A percentile compares a stretch with the other conserved stretches of the same genome.
These are phyloP conservation scores for Zangia roseola DNA, from an alignment of 768 basidiomycete genomes.

Conservation along the genomic window DNA sequence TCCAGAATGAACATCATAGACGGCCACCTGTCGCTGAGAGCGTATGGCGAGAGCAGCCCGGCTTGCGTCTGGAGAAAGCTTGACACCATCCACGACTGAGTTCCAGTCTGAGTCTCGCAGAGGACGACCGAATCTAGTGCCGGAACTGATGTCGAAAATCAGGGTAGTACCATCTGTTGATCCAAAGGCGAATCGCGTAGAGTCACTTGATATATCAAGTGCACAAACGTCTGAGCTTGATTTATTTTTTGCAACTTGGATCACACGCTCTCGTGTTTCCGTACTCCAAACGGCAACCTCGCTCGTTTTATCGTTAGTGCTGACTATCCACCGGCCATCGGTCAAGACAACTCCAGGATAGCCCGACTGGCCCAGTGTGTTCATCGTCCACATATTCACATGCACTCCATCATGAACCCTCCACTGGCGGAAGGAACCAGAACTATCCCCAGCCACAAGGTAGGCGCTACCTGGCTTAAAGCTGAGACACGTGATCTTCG, in stretches of 20 bases:
- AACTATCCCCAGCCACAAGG: too few relatives aligned
- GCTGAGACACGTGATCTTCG: too few relatives aligned
- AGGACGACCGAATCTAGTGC: background rate
- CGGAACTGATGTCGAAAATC: background rate
- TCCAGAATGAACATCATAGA: background rate
- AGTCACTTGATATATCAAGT: too few relatives aligned
- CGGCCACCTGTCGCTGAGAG: background rate
- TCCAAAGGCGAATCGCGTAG: background rate
- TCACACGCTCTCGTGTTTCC: too few relatives aligned
- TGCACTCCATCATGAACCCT: background rate
- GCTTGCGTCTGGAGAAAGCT: background rate
- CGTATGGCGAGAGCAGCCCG: background rate
- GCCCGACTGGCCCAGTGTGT: background rate
- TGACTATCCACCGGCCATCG: background rate
- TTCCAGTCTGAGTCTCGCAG: background rate
- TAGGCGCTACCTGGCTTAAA: too few relatives aligned
- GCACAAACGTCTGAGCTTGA: too few relatives aligned
- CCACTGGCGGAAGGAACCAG: too few relatives aligned
- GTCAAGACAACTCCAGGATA: background rate
- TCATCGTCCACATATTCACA: background rate
- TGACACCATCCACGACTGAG: background rate
- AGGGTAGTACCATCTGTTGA: background rate
- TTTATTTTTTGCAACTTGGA: too few relatives aligned
- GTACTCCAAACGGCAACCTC: background rate
- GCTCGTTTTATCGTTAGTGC: background rate